Evolutionary conservation across 2,329 filamentous ascomycete genomes (phyloP), one percentile per base, ranked within the genome.

Genomic region (Botrytis deweyae): DNA sequence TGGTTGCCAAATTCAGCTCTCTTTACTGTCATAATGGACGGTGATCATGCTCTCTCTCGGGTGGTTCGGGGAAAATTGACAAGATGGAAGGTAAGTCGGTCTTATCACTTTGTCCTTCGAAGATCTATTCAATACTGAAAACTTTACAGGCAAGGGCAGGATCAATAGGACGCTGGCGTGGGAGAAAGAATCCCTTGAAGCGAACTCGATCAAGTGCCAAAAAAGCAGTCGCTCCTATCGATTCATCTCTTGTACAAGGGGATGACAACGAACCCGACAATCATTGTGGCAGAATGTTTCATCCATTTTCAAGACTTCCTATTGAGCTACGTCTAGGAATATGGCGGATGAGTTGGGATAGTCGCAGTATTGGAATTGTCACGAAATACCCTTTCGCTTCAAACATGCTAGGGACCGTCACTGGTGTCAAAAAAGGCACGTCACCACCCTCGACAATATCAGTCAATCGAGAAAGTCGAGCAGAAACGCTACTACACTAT

Each of bases 91-190:
- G 62, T 33, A 33, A 5, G 18, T 44, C 29, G 5, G 4, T 33
- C 2, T 20, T 25, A 0, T 7, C 7, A 12, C 0, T 22, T 38
- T 14, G 1, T 2, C 10, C 14, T 10, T 20, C 6, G 16, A 44
- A 0, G 1, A 16, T 33, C 33, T 33, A 46, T 42, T 0, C 9
- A 64, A 33, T 10, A 33, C 18, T 33, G 1, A 29, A 7, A 6
- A 20, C 4, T 20, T 4, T 64, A n/a, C 25, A 64, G n/a, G 4
- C 4, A 3, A 33, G 14, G 3, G 10, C 18, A 2, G 42, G 3
- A 3, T 12, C n/a, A 44, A 64, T 29, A 44, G n/a, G n/a, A 22
- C 18, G 9, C 42, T 64, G n/a, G n/a, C 22, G 9, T 33, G 2
- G 4, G 8, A 44, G n/a, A 44, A 29, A 20, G 4, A 18, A 64